Percentiles rank a stretch among this genome's conserved stretches.
phyloP scores from a whole-genome alignment of 202 grass and related monocot genomes.

The Schoenoplectus tabernaemontani region DNA sequence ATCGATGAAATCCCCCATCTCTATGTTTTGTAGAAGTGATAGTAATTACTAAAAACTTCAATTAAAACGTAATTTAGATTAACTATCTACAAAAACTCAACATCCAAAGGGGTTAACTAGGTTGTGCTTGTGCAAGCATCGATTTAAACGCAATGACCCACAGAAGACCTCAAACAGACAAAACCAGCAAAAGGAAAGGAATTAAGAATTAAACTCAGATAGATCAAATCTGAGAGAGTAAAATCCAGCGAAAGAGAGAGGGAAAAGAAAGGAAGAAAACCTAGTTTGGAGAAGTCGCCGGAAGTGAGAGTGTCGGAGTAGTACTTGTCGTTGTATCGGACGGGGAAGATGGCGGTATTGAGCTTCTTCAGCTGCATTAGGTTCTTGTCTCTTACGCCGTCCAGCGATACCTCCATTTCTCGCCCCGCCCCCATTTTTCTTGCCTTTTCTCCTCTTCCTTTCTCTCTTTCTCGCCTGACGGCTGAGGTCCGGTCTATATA shows the following conservation, averaged over 20 bases:
- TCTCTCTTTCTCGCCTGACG: neutral
- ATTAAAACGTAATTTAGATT: no score
- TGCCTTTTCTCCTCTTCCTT: neutral
- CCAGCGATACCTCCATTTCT: slow-evolving; percentile 51
- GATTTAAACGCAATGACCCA: no score
- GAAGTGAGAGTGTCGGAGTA: slow-evolving; percentile 82
- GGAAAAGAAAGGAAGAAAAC: slow-evolving; percentile 21
- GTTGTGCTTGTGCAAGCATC: no score
- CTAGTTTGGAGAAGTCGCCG: slow-evolving; percentile 95
- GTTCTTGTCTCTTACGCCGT: slow-evolving; percentile 90
- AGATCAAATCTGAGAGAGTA: neutral
- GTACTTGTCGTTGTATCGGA: slow-evolving; percentile 98
- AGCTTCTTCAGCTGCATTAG: slow-evolving; percentile 99
- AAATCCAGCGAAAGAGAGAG: neutral
- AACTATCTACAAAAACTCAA: neutral
- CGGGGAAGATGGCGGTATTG: slow-evolving; percentile 86
- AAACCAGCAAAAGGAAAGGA: no score
- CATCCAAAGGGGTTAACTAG: no score
- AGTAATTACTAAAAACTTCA: neutral
- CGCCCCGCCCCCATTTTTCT: slow-evolving; percentile 27
- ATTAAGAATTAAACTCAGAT: no score
- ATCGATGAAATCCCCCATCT: neutral
- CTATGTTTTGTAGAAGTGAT: neutral
- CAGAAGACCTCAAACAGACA: no score
- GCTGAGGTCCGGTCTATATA: neutral